Percentiles rank a stretch among this genome's conserved stretches.
phyloP scores from a whole-genome alignment of 805 yeast genomes.

The Pichia californica region DNA sequence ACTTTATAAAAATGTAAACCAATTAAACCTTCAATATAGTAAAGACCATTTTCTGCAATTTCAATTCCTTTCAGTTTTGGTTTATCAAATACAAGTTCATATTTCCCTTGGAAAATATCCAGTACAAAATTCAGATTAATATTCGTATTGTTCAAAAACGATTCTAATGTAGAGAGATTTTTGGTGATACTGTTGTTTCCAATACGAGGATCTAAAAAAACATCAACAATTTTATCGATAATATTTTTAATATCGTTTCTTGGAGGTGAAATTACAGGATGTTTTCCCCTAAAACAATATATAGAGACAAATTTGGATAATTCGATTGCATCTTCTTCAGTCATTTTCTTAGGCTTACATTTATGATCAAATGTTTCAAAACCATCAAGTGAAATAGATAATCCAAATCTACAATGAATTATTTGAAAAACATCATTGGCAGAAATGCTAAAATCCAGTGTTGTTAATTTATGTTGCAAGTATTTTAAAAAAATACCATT shows the following conservation, averaged over 20 bases:
- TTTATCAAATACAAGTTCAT: conserved; percentile 21
- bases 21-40: conserved; percentile 61
- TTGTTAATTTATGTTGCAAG: conserved; percentile 47
- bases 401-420: conserved; percentile 71
- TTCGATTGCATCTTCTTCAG: conserved; percentile 29
- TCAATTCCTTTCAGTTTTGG: conserved; percentile 30
- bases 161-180: too few relatives aligned
- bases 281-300: conserved; percentile 47
- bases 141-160: conserved; percentile 38
- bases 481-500: conserved; percentile 56
- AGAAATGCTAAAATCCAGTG: conserved; percentile 37
- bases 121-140: conserved; percentile 41
- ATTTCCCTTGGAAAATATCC: conserved; percentile 47
- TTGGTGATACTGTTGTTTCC: too few relatives aligned
- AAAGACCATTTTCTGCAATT: conserved; percentile 50
- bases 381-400: conserved; percentile 50
- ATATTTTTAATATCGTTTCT: conserved; percentile 68
- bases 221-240: conserved; percentile 64
- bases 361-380: conserved; percentile 65
- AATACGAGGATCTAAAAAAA: conserved; percentile 63
- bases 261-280: conserved; percentile 53
- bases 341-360: conserved; percentile 36
- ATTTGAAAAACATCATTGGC: conserved; percentile 73
- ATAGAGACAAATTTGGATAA: conserved; percentile 44
- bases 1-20: conserved; percentile 62